Conservation (phyloP, 305 asterid genomes). For the Plantago lanceolata region DNA sequence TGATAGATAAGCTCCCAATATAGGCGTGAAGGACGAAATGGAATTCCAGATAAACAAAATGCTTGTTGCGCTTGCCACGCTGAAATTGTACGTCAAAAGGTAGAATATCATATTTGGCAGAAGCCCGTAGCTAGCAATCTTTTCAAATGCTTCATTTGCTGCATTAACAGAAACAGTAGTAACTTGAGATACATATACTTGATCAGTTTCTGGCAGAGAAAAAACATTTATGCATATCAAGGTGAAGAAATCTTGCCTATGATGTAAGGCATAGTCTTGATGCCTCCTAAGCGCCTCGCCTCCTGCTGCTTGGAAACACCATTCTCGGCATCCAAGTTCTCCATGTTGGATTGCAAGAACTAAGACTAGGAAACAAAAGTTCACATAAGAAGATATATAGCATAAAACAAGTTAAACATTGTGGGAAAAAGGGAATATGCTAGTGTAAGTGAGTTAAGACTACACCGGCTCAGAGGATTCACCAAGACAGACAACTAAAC, state of each 20-base stretch:
- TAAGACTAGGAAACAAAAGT: background rate
- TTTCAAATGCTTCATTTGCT: conserved; percentile 71
- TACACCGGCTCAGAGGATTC: background rate
- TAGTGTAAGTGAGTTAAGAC: background rate
- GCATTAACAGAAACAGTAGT: conserved; percentile 1
- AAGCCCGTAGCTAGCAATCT: conserved; percentile 62
- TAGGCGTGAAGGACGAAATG: conserved; percentile 54
- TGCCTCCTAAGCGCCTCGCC: conserved; percentile 40
- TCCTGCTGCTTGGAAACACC: conserved; percentile 4
- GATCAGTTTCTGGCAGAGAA: background rate
- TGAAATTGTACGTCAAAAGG: conserved; percentile 43
- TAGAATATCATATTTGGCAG: conserved; percentile 59
- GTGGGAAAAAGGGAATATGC: background rate
- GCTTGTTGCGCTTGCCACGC: conserved; percentile 39
- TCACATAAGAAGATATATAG: background rate
- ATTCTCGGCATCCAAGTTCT: conserved; percentile 28
- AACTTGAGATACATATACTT: background rate
- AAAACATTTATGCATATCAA: background rate
- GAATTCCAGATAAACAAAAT: conserved; percentile 59
- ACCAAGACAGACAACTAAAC: background rate
- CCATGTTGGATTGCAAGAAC: conserved; percentile 29
- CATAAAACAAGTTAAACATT: background rate
- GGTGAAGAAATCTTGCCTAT: conserved; percentile 35
- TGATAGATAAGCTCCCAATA: conserved; percentile 66
- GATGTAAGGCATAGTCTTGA: conserved; percentile 61